These are phyloP conservation scores for Wallacemonas collosoma DNA, from an alignment of 208 protist species.

Conservation along the genomic window DNA sequence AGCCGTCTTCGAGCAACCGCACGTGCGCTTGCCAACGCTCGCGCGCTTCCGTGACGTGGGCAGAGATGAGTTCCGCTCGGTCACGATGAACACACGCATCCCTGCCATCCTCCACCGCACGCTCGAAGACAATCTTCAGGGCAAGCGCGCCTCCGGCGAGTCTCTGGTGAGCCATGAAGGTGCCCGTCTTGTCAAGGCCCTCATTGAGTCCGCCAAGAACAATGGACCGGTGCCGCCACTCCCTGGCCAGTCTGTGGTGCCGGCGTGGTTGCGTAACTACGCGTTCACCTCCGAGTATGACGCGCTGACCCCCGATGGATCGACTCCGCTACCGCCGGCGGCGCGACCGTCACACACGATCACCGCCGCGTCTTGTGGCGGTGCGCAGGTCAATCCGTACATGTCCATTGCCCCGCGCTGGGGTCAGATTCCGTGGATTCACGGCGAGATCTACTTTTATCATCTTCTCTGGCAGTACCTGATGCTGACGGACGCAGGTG, in stretches of 20 bases:
- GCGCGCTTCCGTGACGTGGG: slow-evolving; percentile 71
- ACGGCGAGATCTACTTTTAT: slow-evolving; percentile 91
- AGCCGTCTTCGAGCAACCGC: slow-evolving; percentile 28
- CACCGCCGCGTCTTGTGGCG: neutral
- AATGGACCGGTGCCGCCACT: slow-evolving; percentile 67
- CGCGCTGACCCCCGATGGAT: slow-evolving; percentile 15
- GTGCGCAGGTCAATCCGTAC: slow-evolving; percentile 3
- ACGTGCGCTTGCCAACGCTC: slow-evolving; percentile 69
- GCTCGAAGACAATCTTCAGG: slow-evolving; percentile 43
- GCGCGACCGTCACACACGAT: neutral
- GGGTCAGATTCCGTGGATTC: slow-evolving; percentile 89
- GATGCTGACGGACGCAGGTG: slow-evolving; percentile 40
- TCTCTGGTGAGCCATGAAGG: slow-evolving; percentile 7
- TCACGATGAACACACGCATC: slow-evolving; percentile 67
- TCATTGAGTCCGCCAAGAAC: slow-evolving; percentile 35
- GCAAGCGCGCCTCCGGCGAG: neutral
- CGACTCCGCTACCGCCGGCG: neutral
- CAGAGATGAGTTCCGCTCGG: slow-evolving; percentile 66
- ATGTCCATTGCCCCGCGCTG: slow-evolving; percentile 53
- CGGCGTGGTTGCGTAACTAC: slow-evolving; percentile 80
- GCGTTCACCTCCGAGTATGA: slow-evolving; percentile 49
- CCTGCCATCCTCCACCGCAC: slow-evolving; percentile 54
- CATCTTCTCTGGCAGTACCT: slow-evolving; percentile 83
- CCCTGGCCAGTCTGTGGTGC: slow-evolving; percentile 57
- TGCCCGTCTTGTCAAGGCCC: slow-evolving; percentile 27